A percentile compares a stretch with the other conserved stretches of the same genome.
Conservation (phyloP, 495 filamentous ascomycete species). For the Chlorociboria aeruginascens region DNA sequence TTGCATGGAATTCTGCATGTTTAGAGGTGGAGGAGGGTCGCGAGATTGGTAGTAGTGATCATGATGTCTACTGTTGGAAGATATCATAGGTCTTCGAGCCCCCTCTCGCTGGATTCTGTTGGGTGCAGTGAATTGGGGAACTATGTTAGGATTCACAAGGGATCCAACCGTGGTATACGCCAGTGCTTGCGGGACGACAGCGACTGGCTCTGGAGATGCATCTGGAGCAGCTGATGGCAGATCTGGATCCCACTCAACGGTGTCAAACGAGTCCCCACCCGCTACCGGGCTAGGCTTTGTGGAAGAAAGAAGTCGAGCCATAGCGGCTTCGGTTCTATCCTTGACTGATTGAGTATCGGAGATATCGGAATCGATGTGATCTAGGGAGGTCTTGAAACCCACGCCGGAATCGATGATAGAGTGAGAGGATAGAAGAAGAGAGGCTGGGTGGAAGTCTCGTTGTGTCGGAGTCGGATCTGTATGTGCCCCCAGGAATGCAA, state of each 20-base stretch:
- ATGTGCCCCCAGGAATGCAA: neutral
- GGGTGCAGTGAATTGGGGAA: conserved; percentile 17
- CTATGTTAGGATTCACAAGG: conserved; percentile 14
- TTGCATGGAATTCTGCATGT: conserved; percentile 14
- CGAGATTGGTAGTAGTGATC: conserved; percentile 5
- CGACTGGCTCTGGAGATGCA: conserved; percentile 15
- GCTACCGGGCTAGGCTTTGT: neutral
- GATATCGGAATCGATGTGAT: neutral
- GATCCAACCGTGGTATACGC: conserved; percentile 22
- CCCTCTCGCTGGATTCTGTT: conserved; percentile 21
- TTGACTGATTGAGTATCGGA: neutral
- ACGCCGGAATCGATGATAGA: neutral
- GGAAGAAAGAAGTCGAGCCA: neutral
- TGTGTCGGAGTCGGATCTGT: neutral
- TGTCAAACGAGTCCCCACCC: conserved; percentile 9
- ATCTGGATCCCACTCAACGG: conserved; percentile 12
- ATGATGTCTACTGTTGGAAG: conserved; percentile 2
- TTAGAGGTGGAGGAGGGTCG: conserved; percentile 8
- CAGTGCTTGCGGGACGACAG: conserved; percentile 9
- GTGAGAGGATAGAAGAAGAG: neutral
- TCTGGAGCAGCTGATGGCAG: conserved; percentile 4
- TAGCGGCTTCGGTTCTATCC: neutral
- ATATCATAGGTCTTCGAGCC: conserved; percentile 9
- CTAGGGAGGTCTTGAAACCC: neutral
- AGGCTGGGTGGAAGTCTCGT: neutral